Evolutionary conservation across 2,329 filamentous ascomycete species (phyloP), one percentile per base, ranked within the genome.

Genomic region (Metarhizium rileyi): DNA sequence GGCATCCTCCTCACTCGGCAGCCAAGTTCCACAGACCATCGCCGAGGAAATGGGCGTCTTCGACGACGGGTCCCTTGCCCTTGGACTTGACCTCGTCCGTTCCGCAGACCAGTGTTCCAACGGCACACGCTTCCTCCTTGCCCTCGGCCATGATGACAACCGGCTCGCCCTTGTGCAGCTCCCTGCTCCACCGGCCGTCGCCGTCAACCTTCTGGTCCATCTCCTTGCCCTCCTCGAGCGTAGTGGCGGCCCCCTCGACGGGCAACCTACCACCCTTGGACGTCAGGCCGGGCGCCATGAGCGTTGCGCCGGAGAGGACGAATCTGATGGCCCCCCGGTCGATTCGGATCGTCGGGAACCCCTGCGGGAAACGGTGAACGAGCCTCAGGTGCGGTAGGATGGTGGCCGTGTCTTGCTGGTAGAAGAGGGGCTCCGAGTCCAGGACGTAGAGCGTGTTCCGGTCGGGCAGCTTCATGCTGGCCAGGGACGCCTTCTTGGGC

Each of bases 301-400:
- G 83, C 14, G 91, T 89, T 1, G 93, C 93, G 42, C 93, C 93
- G 1, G 83, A 87, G 2, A 98, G 80, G 25, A 98, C 91, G 70
- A 98, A 98, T 53, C 93, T 87, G 63, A 98, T 97, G 5, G 93
- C 93, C 54, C 93, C 93, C 46, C 93, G 82, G 68, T 98, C 93
- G 66, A 97, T 95, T 52, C 90, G 85, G 51, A 98, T 76, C 47
- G 81, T 85, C 18, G 87, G 84, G 66, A 98, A 91, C 52, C 82
- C 86, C 57, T 81, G 73, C 9, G 93, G 93, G 72, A 91, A 97
- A 59, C 85, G 80, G 75, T 98, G 93, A 35, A 98, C 82, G 60
- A 97, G 82, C 44, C 80, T 80, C 12, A 98, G 83, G 68, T 97
- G 93, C 1, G 93, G 93, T 52, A 96, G 78, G 50, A 95, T 78